These are phyloP conservation scores for Nicotiana knightiana DNA, from an alignment of 257 asterid species.

Conservation along the genomic window DNA sequence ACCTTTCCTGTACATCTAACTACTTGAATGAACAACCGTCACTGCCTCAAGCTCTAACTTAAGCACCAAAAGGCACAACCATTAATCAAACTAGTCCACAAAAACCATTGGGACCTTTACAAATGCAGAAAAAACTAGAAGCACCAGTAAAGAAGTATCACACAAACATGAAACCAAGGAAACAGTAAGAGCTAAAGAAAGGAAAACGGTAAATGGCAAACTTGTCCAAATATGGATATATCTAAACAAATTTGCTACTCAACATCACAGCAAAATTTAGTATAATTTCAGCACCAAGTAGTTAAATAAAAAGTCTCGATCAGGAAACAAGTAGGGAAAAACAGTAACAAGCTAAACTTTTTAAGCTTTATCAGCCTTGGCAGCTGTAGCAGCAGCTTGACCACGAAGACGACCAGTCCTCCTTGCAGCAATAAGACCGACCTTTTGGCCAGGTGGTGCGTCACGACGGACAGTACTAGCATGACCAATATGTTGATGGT, in stretches of 20 bases:
- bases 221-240: neutral
- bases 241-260: neutral
- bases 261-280: constrained; percentile 25
- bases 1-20: no score
- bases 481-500: constrained; percentile 83
- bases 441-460: constrained; percentile 86
- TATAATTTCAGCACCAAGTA: constrained; percentile 19
- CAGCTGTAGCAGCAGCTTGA: constrained; percentile 66
- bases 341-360: neutral
- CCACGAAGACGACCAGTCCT: constrained; percentile 84
- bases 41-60: no score
- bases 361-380: constrained; percentile 54
- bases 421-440: constrained; percentile 76
- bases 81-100: no score
- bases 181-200: neutral
- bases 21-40: no score
- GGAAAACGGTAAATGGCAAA: neutral
- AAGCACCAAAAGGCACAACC: no score
- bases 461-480: constrained; percentile 79
- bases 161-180: neutral
- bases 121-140: neutral
- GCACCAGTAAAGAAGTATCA: neutral
- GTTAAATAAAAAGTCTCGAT: constrained; percentile 7
- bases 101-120: no score
- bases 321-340: neutral